phyloP scores from a whole-genome alignment of 768 basidiomycete species.

The Pleurotus djamor region DNA sequence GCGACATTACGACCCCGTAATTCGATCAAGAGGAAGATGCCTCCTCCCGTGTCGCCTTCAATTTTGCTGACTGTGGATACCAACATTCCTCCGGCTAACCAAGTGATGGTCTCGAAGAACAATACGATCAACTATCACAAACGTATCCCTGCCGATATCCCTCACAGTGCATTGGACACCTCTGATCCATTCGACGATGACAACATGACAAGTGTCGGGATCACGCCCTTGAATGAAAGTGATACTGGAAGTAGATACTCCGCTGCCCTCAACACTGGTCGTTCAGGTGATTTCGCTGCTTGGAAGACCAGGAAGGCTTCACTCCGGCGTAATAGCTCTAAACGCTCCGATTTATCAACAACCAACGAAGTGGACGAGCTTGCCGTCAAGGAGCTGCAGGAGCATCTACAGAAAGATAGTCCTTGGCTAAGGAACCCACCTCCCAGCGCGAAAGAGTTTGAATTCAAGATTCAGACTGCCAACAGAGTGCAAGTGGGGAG shows the following conservation, averaged over 20 bases:
- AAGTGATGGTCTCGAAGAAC: background rate
- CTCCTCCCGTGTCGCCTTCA: background rate
- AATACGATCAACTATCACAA: background rate
- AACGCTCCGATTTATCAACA: background rate
- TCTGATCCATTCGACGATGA: background rate
- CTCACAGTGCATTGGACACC: background rate
- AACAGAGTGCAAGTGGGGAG: slow-evolving; percentile 14
- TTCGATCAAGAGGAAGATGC: background rate
- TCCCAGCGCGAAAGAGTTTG: background rate
- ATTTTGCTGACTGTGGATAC: background rate
- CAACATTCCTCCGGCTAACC: background rate
- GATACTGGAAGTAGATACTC: background rate
- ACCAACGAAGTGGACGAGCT: background rate
- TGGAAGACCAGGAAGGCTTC: background rate
- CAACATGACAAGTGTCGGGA: background rate
- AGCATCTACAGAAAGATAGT: slow-evolving; percentile 9
- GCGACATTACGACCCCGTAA: background rate
- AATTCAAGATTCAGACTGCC: slow-evolving; percentile 1
- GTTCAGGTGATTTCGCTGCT: background rate
- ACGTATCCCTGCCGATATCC: background rate
- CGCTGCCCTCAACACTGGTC: slow-evolving; percentile 6
- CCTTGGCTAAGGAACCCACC: slow-evolving; percentile 16
- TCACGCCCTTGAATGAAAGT: background rate
- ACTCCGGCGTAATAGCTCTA: background rate
- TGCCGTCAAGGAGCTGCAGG: background rate